Evolutionary conservation across 768 basidiomycete species (phyloP), one percentile per base, ranked within the genome.

Genomic region (Tubosaeta sp.): DNA sequence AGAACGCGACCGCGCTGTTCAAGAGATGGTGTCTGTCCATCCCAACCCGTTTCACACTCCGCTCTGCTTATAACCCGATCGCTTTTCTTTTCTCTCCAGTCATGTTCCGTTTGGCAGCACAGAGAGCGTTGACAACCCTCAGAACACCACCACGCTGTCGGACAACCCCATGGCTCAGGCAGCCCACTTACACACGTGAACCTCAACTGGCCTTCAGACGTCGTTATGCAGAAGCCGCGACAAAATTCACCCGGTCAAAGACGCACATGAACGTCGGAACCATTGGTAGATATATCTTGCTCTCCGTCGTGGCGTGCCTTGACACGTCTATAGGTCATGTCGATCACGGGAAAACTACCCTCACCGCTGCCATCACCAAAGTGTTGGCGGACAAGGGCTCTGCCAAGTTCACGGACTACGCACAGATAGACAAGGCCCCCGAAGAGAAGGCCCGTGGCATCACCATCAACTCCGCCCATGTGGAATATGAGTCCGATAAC

Each of bases 381-480:
- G 88, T 94, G 51, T 81, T 98, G 50, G 76, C 97, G 26, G 76
- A 82, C 58, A 71, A 74, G 42, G 90, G 91, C 53, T 84, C 84
- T 51, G 85, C 77, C 61, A 73, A 77, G 68, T 98, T 99, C 74
- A 91, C 95, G 57, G 95, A 94, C 79, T 99, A 99, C 77, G 83
- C 79, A 45, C 85, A 93, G 72, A 99, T 99, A 63, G 97, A 99
- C 88, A 97, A 91, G 78, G 97, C 97, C 9, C 97, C 97, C 3
- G 97, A 99, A 73, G 97, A 99, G 77, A 95, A 93, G 74, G 95
- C 95, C 55, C 91, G 97, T 69, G 97, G 97, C 72, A 99, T 99
- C 73, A 99, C 97, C 56, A 99, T 99, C 73, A 94, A 95, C 72
- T 95, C 97, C 19, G 84, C 97, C 47, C 97, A 99, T 68, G 94